Percentiles rank a stretch among this genome's conserved stretches.
These are phyloP conservation scores for Boletus speciosus DNA, from an alignment of 768 basidiomycete species.

Conservation along the genomic window DNA sequence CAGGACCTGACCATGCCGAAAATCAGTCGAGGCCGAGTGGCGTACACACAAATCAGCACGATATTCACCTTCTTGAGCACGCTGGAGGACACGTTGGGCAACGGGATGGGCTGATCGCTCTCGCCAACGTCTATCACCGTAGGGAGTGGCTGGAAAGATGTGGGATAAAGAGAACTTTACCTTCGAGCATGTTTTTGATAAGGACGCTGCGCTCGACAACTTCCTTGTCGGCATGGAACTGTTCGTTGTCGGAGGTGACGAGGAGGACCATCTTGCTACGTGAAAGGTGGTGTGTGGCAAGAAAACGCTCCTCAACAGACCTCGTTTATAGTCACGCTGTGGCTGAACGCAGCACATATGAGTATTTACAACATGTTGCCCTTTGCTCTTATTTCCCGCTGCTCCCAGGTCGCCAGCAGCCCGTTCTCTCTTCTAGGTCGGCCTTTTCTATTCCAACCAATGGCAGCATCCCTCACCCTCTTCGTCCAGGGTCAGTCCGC, in stretches of 20 bases:
- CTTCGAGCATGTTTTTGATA: slow-evolving; percentile 99
- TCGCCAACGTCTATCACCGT: slow-evolving; percentile 78
- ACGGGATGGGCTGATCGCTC: slow-evolving; percentile 88
- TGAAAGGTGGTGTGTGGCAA: slow-evolving; percentile 1
- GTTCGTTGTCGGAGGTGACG: slow-evolving; percentile 93
- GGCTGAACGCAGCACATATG: slow-evolving; percentile 1
- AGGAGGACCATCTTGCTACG: slow-evolving; percentile 68
- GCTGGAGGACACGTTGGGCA: slow-evolving; percentile 90
- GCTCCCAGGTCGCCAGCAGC: slow-evolving; percentile 32
- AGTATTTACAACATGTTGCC: slow-evolving; percentile 3
- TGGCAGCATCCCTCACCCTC: not conserved
- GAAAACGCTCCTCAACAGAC: not conserved
- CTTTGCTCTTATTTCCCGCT: slow-evolving; percentile 41
- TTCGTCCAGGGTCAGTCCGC: slow-evolving; percentile 59
- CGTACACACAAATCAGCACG: not conserved
- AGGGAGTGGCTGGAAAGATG: not conserved
- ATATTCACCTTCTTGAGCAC: slow-evolving; percentile 82
- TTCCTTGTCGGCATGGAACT: slow-evolving; percentile 89
- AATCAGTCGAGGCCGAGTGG: slow-evolving; percentile 5
- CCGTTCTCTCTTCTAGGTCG: slow-evolving; percentile 51
- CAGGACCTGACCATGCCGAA: slow-evolving; percentile 61
- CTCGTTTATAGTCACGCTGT: slow-evolving; percentile 12
- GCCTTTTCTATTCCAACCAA: not conserved
- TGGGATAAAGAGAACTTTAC: slow-evolving; percentile 38
- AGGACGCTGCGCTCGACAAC: slow-evolving; percentile 94